These are phyloP conservation scores for Nigrospora oryzae DNA, from an alignment of 2,329 filamentous ascomycete genomes.

Conservation along the genomic window DNA sequence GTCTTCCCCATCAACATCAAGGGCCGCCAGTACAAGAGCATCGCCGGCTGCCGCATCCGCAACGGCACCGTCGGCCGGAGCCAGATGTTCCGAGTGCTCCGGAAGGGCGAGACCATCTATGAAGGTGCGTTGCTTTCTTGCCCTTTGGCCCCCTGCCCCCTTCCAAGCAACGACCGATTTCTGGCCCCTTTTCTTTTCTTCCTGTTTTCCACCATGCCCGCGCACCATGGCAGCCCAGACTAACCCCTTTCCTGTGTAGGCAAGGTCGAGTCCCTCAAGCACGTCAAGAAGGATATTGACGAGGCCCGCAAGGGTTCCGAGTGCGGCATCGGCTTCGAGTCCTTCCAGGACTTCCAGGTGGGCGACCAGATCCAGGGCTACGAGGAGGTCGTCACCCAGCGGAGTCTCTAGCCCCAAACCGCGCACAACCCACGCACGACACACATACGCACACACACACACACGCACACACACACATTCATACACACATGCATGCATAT, in stretches of 20 bases:
- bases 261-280: slow-evolving; percentile 71
- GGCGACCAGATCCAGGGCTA: slow-evolving; percentile 87
- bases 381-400: slow-evolving; percentile 68
- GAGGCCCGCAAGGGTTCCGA: slow-evolving; percentile 92
- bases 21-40: slow-evolving; percentile 58
- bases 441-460: too few relatives aligned
- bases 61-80: slow-evolving; percentile 66
- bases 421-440: too few relatives aligned
- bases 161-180: not conserved
- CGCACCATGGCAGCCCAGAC: not conserved
- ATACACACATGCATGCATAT: too few relatives aligned
- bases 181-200: not conserved
- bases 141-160: not conserved
- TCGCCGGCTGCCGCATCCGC: slow-evolving; percentile 81
- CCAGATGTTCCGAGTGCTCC: slow-evolving; percentile 61
- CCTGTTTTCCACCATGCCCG: not conserved
- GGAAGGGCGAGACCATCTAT: slow-evolving; percentile 63
- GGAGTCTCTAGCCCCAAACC: slow-evolving; percentile 35
- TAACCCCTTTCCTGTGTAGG: slow-evolving; percentile 40
- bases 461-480: too few relatives aligned
- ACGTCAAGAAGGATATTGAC: slow-evolving; percentile 81
- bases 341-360: slow-evolving; percentile 67
- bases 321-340: slow-evolving; percentile 80
- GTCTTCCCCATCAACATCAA: slow-evolving; percentile 79
- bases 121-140: slow-evolving; percentile 57